phyloP scores from a whole-genome alignment of 257 asterid species.

The Nicotiana sylvestris region DNA sequence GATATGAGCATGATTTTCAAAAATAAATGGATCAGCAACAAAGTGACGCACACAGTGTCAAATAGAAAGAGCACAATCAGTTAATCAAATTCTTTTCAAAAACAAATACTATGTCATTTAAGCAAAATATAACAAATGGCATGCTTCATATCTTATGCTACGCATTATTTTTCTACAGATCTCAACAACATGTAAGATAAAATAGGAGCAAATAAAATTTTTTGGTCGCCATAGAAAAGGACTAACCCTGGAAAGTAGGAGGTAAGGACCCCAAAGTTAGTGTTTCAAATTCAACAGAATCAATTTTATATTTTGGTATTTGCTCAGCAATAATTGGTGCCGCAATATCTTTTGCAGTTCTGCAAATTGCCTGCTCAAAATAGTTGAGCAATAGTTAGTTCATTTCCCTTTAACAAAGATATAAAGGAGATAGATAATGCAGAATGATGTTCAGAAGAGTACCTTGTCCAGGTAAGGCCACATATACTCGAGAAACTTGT shows the following conservation, averaged over 20 bases:
- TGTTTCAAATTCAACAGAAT: conserved; percentile 41
- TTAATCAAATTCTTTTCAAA: not conserved
- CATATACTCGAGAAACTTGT: conserved; percentile 71
- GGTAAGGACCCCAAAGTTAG: conserved; percentile 46
- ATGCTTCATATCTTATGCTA: not conserved
- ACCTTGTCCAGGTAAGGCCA: conserved; percentile 99
- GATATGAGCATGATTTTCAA: not conserved
- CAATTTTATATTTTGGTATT: conserved; percentile 46
- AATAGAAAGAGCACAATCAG: not conserved
- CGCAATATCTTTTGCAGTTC: conserved; percentile 38
- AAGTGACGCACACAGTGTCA: not conserved
- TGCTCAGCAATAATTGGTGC: conserved; percentile 46
- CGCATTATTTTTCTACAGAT: not conserved
- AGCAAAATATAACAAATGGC: not conserved
- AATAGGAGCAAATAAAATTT: not conserved
- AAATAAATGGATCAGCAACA: conserved; percentile 2
- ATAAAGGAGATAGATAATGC: conserved; percentile 2
- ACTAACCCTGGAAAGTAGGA: conserved; percentile 49
- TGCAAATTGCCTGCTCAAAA: conserved; percentile 43
- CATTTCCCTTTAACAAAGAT: not conserved
- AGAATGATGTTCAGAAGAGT: conserved; percentile 9
- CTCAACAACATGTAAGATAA: not conserved
- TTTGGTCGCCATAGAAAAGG: not conserved
- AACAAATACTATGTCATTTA: not conserved
- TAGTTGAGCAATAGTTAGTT: not conserved